Conservation (phyloP, 2,329 filamentous ascomycete species). For the Metarhizium brunneum region DNA sequence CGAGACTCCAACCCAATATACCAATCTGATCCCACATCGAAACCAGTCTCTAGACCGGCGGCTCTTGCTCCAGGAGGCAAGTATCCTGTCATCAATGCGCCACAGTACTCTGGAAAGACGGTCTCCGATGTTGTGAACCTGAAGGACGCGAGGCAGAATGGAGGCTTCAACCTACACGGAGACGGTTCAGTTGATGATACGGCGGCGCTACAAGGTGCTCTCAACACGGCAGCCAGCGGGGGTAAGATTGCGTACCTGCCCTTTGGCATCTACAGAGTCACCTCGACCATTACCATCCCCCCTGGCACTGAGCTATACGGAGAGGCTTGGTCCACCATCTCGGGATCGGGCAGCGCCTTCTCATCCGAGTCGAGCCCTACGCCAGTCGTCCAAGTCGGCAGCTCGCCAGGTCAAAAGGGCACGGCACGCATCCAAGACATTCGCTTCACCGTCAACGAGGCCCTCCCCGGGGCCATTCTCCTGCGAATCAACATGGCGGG, state of each 20-base stretch:
- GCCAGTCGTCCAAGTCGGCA: conserved; percentile 41
- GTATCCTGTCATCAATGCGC: conserved; percentile 27
- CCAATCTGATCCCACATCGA: conserved; percentile 15
- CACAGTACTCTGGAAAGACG: conserved; percentile 26
- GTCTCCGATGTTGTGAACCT: conserved; percentile 21
- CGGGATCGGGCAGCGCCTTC: conserved; percentile 30
- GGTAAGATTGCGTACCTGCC: conserved; percentile 20
- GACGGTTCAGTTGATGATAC: conserved; percentile 30
- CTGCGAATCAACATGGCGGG: conserved; percentile 43
- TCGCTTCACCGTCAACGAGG: conserved; percentile 38
- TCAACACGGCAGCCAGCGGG: conserved; percentile 25
- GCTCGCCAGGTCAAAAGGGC: conserved; percentile 32
- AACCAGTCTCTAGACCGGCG: conserved; percentile 23
- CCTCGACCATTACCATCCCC: conserved; percentile 16
- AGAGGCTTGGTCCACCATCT: conserved; percentile 43
- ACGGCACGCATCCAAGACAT: conserved; percentile 42
- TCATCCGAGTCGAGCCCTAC: conserved; percentile 36
- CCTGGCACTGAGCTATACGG: conserved; percentile 41
- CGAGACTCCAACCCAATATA: conserved; percentile 29
- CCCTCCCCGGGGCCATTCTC: conserved; percentile 29
- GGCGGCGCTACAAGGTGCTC: conserved; percentile 25
- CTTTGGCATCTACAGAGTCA: conserved; percentile 17
- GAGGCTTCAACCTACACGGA: conserved; percentile 21
- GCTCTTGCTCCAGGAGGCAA: conserved; percentile 26
- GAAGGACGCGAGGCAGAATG: conserved; percentile 26